Percentiles rank a stretch among this genome's conserved stretches.
Conservation (phyloP, 1,139 yeast genomes). For the Blastobotrys indianensis region DNA sequence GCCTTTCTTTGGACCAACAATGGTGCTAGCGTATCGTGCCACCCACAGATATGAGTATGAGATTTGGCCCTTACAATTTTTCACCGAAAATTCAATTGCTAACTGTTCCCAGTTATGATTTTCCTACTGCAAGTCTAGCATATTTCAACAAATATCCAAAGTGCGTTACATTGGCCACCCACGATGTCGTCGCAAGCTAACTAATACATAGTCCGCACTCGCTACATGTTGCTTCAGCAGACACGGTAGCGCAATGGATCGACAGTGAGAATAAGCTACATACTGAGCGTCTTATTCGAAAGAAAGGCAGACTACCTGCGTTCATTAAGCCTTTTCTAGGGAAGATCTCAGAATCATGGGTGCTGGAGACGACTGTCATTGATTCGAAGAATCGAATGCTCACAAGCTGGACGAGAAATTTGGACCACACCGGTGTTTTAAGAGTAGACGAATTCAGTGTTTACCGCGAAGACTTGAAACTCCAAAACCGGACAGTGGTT, state of each 20-base stretch:
- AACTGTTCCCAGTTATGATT: conserved; percentile 19
- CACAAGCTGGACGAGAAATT: conserved; percentile 71
- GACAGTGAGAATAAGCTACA: conserved; percentile 61
- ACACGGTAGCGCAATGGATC: conserved; percentile 57
- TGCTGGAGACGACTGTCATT: conserved; percentile 72
- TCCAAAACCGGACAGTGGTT: conserved; percentile 18
- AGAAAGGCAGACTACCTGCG: conserved; percentile 73
- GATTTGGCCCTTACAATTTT: not conserved
- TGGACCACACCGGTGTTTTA: conserved; percentile 78
- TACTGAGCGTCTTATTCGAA: conserved; percentile 69
- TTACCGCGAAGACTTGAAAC: conserved; percentile 37
- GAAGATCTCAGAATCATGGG: conserved; percentile 68
- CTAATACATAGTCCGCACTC: conserved; percentile 55
- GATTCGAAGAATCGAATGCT: conserved; percentile 55
- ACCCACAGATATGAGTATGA: conserved; percentile 20
- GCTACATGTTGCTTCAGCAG: conserved; percentile 80
- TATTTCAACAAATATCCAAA: conserved; percentile 28
- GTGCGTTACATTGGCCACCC: conserved; percentile 15
- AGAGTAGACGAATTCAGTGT: conserved; percentile 72
- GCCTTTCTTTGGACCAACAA: conserved; percentile 2
- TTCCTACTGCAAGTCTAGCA: conserved; percentile 25
- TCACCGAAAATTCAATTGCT: conserved; percentile 3
- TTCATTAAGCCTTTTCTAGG: conserved; percentile 80
- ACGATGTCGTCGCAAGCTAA: not conserved
- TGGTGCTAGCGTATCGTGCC: conserved; percentile 20